Evolutionary conservation across 306 rosid genomes (phyloP).

Genomic region (Vigna reflexopilosa): DNA sequence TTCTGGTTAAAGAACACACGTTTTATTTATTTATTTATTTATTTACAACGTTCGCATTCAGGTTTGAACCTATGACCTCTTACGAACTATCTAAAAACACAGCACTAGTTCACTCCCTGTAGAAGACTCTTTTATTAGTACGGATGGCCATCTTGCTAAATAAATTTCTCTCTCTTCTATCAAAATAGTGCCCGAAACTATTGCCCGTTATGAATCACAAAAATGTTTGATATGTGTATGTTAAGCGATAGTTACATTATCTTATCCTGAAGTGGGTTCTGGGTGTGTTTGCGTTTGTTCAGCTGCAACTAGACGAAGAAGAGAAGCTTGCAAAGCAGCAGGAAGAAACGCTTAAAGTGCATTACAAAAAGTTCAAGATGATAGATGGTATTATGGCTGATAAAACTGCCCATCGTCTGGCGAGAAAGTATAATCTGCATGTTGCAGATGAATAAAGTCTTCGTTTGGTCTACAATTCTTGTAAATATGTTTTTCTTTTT

Average conservation of each 20-base stretch:
- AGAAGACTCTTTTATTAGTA: neutral
- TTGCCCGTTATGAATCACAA: neutral
- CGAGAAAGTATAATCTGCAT: slow-evolving; percentile 47
- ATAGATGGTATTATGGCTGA: slow-evolving; percentile 60
- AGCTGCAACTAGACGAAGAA: slow-evolving; percentile 67
- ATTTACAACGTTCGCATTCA: neutral
- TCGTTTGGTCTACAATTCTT: neutral
- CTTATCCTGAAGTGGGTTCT: slow-evolving; percentile 26
- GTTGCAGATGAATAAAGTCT: slow-evolving; percentile 48
- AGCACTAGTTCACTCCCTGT: neutral
- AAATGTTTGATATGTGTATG: slow-evolving; percentile 3
- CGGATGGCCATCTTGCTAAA: slow-evolving; percentile 1
- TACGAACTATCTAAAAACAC: neutral
- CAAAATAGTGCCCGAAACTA: slow-evolving; percentile 15
- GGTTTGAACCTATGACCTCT: neutral
- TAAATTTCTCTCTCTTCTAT: neutral
- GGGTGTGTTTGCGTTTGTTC: neutral
- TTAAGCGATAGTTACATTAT: neutral
- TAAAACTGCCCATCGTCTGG: slow-evolving; percentile 68
- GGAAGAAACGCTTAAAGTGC: slow-evolving; percentile 50
- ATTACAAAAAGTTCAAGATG: slow-evolving; percentile 64
- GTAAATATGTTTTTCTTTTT: slow-evolving; percentile 7
- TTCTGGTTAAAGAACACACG: neutral
- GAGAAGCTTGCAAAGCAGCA: slow-evolving; percentile 75
- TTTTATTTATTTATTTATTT: neutral